A percentile compares a stretch with the other conserved stretches of the same genome.
Evolutionary conservation across 306 rosid species (phyloP).

Genomic region (Adenanthera pavonina): DNA sequence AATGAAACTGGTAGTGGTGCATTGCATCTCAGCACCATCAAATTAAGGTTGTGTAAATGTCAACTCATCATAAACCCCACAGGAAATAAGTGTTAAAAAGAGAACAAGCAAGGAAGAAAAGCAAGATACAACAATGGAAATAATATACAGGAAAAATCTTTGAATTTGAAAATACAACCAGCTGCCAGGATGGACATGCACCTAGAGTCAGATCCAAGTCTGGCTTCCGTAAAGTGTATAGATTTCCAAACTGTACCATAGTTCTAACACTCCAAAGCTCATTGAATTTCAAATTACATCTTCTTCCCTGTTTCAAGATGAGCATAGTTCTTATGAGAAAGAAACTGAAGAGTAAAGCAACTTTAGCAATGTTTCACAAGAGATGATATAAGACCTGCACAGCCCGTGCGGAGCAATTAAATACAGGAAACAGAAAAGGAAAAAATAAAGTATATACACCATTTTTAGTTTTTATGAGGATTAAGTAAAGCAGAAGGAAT

Average conservation of each 20-base stretch:
- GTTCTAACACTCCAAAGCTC: background rate
- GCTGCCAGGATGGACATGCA: background rate
- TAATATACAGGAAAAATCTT: slow-evolving; percentile 4
- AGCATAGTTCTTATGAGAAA: slow-evolving; percentile 16
- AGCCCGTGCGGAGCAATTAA: background rate
- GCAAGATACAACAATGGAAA: slow-evolving; percentile 28
- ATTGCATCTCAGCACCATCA: background rate
- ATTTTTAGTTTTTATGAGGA: background rate
- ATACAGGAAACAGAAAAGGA: background rate
- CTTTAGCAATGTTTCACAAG: background rate
- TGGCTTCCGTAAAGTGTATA: slow-evolving; percentile 9
- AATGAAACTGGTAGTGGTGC: background rate
- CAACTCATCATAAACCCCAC: background rate
- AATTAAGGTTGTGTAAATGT: background rate
- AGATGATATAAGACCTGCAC: slow-evolving; percentile 10
- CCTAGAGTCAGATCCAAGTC: slow-evolving; percentile 5
- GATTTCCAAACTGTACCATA: slow-evolving; percentile 4
- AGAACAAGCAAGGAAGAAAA: background rate
- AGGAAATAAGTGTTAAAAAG: background rate
- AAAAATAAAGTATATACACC: background rate
- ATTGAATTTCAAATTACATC: slow-evolving; percentile 33
- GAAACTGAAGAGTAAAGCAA: background rate
- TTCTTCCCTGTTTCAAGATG: slow-evolving; percentile 44
- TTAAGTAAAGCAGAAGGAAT: background rate
- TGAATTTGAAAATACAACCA: slow-evolving; percentile 5